Conservation (phyloP, 2,329 filamentous ascomycete genomes). For the Fusarium chlamydosporum region DNA sequence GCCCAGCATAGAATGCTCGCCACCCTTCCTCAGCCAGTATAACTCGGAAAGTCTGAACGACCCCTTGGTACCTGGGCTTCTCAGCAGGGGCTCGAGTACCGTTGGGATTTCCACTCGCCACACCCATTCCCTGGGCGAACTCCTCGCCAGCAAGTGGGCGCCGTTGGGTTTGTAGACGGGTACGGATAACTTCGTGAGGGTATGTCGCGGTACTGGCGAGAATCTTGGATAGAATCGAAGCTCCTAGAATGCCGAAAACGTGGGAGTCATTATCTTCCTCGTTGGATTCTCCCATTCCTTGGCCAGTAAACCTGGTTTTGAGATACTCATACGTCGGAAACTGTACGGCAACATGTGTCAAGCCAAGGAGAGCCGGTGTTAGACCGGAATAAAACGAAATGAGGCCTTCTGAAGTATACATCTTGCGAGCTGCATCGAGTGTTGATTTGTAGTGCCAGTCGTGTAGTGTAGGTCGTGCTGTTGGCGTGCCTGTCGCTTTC, state of each 20-base stretch:
- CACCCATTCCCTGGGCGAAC: slow-evolving; percentile 66
- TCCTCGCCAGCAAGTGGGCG: slow-evolving; percentile 72
- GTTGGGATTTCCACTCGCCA: slow-evolving; percentile 53
- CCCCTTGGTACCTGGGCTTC: slow-evolving; percentile 77
- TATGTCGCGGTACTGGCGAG: slow-evolving; percentile 96
- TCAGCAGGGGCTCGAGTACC: slow-evolving; percentile 49
- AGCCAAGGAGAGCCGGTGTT: slow-evolving; percentile 88
- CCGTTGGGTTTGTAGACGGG: slow-evolving; percentile 92
- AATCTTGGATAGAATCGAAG: slow-evolving; percentile 94
- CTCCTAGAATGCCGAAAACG: slow-evolving; percentile 86
- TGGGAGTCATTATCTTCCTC: slow-evolving; percentile 65
- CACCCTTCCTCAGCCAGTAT: slow-evolving; percentile 94
- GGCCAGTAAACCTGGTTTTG: slow-evolving; percentile 90
- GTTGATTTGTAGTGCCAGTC: slow-evolving; percentile 96
- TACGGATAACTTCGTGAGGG: slow-evolving; percentile 95
- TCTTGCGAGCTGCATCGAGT: slow-evolving; percentile 91
- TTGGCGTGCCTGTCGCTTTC: slow-evolving; percentile 67
- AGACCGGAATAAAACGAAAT: slow-evolving; percentile 95
- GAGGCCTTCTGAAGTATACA: slow-evolving; percentile 92
- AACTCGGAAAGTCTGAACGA: slow-evolving; percentile 84
- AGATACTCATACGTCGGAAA: slow-evolving; percentile 97
- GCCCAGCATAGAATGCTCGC: slow-evolving; percentile 95
- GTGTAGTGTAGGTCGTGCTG: slow-evolving; percentile 69
- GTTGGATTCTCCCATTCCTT: slow-evolving; percentile 81
- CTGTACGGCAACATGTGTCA: slow-evolving; percentile 96